Percentiles rank a stretch among this genome's conserved stretches.
Conservation (phyloP, 2,329 filamentous ascomycete species). For the Neopestalotiopsis sp. region DNA sequence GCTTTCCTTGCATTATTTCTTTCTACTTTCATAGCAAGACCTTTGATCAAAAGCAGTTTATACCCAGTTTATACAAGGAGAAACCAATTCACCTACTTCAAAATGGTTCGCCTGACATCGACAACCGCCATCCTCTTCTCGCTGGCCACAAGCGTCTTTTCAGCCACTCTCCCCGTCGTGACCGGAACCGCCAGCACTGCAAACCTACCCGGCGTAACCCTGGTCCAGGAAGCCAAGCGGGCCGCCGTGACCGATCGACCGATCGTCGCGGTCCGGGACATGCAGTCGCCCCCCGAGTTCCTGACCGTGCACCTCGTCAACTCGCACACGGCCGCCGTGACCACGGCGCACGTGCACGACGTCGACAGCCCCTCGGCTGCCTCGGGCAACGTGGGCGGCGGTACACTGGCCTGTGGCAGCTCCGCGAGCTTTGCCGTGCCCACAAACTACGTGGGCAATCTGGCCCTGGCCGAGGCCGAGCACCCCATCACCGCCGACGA, state of each 20-base stretch:
- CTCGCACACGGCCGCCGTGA: slow-evolving; percentile 21
- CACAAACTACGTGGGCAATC: slow-evolving; percentile 28
- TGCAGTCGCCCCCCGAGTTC: slow-evolving; percentile 16
- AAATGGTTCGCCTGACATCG: neutral
- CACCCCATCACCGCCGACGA: slow-evolving; percentile 19
- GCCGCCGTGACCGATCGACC: neutral
- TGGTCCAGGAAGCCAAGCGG: neutral
- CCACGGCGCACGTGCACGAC: slow-evolving; percentile 24
- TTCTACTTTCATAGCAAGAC: neutral
- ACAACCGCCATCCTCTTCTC: neutral
- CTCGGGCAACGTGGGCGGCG: slow-evolving; percentile 19
- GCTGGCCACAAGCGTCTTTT: neutral
- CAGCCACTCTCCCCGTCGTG: neutral
- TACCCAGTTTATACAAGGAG: neutral
- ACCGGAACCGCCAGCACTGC: neutral
- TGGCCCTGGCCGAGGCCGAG: slow-evolving; percentile 25
- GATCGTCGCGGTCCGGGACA: neutral
- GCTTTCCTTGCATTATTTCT: neutral
- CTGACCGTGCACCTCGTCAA: slow-evolving; percentile 25
- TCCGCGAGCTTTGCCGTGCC: slow-evolving; percentile 25
- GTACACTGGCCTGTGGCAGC: slow-evolving; percentile 22
- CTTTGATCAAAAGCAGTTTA: neutral
- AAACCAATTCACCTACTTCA: neutral
- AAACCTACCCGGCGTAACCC: neutral
- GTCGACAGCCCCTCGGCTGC: slow-evolving; percentile 19